Evolutionary conservation across 2,329 filamentous ascomycete species (phyloP).

Genomic region (Lecanosticta acicola): DNA sequence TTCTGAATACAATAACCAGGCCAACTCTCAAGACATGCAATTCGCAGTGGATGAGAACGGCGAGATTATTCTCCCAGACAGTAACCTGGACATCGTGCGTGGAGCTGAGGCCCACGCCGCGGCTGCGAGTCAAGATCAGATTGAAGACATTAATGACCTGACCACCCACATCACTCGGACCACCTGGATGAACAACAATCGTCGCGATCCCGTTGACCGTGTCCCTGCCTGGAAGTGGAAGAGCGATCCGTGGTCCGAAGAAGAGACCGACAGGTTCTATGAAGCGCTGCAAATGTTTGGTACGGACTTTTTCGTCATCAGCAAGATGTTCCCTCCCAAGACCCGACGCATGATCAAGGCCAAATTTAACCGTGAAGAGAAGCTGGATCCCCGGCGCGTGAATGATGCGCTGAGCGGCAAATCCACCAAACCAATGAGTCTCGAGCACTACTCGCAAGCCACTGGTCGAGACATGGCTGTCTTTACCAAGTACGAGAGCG

Average conservation of each 20-base stretch:
- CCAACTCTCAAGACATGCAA: constrained; percentile 7
- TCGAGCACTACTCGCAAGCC: constrained; percentile 38
- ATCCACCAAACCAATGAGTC: constrained; percentile 36
- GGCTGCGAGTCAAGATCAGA: constrained; percentile 33
- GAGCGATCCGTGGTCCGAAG: constrained; percentile 63
- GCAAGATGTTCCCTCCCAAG: constrained; percentile 66
- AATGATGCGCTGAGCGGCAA: constrained; percentile 53
- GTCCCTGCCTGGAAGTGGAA: constrained; percentile 41
- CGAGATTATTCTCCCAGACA: constrained; percentile 65
- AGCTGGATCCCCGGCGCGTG: constrained; percentile 58
- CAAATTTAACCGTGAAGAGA: constrained; percentile 77
- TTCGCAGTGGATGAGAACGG: constrained; percentile 62
- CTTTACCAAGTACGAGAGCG: constrained; percentile 34
- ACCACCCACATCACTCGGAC: constrained; percentile 64
- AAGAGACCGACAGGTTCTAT: constrained; percentile 71
- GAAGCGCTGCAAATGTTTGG: constrained; percentile 69
- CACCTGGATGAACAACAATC: constrained; percentile 60
- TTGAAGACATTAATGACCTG: constrained; percentile 71
- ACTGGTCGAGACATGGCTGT: constrained; percentile 33
- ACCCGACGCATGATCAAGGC: constrained; percentile 70
- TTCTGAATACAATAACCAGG: too few species aligned
- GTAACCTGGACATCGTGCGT: constrained; percentile 61
- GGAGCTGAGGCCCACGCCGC: constrained; percentile 55
- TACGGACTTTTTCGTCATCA: constrained; percentile 77
- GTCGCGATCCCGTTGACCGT: constrained; percentile 44